Percentiles rank a stretch among this genome's conserved stretches.
These are phyloP conservation scores for Globisporangium iwayamae DNA, from an alignment of 352 stramenopile genomes.

Conservation along the genomic window DNA sequence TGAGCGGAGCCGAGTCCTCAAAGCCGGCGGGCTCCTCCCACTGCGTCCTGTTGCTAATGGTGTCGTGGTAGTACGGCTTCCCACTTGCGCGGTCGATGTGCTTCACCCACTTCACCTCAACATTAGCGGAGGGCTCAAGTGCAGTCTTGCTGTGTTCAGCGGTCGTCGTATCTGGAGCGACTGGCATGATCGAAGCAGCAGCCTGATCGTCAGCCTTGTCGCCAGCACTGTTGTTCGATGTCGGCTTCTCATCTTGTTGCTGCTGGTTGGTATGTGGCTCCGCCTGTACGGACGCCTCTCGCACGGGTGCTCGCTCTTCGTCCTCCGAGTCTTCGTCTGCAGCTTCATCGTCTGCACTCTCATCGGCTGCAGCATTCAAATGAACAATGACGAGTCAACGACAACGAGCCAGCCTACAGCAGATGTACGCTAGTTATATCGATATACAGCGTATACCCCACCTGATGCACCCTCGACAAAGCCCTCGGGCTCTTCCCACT, in stretches of 20 bases:
- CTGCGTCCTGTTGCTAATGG: slow-evolving; percentile 55
- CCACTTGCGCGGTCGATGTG: slow-evolving; percentile 60
- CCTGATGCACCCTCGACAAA: slow-evolving; percentile 27
- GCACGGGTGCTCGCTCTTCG: slow-evolving; percentile 8
- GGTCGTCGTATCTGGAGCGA: background rate
- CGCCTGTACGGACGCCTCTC: background rate
- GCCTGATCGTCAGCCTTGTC: slow-evolving; percentile 2
- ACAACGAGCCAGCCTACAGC: background rate
- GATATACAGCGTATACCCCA: slow-evolving; percentile 1
- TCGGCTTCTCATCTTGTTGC: slow-evolving; percentile 1
- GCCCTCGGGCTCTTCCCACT: slow-evolving; percentile 68
- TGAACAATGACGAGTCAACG: background rate
- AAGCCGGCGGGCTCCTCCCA: slow-evolving; percentile 64
- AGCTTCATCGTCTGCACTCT: slow-evolving; percentile 13
- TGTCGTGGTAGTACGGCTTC: slow-evolving; percentile 77
- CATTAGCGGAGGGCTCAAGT: background rate
- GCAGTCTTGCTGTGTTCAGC: background rate
- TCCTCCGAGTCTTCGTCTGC: slow-evolving; percentile 25
- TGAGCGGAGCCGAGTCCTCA: slow-evolving; percentile 25
- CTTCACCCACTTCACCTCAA: slow-evolving; percentile 51
- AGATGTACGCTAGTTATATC: background rate
- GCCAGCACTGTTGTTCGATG: background rate
- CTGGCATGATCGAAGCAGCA: background rate
- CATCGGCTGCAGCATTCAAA: slow-evolving; percentile 7
- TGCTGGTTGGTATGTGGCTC: background rate